phyloP scores from a whole-genome alignment of 768 basidiomycete genomes.

The Phanerodontia chrysosporium region DNA sequence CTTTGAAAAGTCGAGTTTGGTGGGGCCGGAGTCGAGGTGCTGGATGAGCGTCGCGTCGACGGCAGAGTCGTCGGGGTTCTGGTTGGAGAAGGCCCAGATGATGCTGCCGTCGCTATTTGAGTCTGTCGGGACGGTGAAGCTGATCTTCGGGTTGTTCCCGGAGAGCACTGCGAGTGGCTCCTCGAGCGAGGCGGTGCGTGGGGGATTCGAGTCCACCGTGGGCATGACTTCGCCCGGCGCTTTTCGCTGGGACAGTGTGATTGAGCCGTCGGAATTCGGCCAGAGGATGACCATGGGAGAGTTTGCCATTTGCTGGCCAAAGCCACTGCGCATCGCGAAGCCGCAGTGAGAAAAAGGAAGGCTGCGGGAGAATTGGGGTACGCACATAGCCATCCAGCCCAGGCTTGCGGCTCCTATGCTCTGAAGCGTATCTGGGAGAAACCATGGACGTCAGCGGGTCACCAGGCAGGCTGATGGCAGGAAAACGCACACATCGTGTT shows the following conservation, averaged over 20 bases:
- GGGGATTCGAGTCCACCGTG: constrained; percentile 47
- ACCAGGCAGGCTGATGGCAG: background rate
- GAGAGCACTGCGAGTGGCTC: constrained; percentile 29
- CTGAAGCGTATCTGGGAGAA: constrained; percentile 42
- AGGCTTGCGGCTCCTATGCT: constrained; percentile 35
- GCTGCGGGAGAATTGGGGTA: background rate
- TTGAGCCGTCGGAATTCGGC: constrained; percentile 54
- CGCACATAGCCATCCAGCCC: constrained; percentile 64
- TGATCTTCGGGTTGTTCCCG: constrained; percentile 41
- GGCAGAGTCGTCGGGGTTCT: constrained; percentile 43
- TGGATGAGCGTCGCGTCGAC: constrained; percentile 40
- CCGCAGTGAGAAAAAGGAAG: background rate
- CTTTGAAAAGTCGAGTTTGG: constrained; percentile 46
- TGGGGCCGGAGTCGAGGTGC: constrained; percentile 42
- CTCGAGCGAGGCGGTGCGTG: constrained; percentile 42
- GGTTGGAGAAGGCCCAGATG: constrained; percentile 57
- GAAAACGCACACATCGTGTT: constrained; percentile 16
- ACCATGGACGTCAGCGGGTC: too few relatives aligned
- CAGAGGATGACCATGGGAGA: constrained; percentile 74
- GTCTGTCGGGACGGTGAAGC: constrained; percentile 48
- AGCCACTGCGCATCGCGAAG: constrained; percentile 42
- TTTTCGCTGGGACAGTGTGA: constrained; percentile 64
- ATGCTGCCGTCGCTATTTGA: constrained; percentile 35
- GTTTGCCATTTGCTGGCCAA: constrained; percentile 49
- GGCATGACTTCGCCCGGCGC: constrained; percentile 54